Conservation (phyloP, 306 rosid genomes). For the Arachis hypogaea region DNA sequence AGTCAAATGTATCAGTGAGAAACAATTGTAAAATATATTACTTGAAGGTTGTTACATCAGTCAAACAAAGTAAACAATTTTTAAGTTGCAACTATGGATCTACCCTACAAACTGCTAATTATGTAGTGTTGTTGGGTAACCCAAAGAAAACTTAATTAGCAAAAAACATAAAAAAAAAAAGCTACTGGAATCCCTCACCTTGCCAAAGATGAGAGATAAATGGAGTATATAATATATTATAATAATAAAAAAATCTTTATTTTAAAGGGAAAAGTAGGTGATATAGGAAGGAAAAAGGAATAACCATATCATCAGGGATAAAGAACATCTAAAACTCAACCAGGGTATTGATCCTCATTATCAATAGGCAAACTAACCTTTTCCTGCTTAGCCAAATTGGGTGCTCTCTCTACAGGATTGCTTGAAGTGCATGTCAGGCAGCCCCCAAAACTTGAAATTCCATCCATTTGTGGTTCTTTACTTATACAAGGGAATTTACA, state of each 20-base stretch:
- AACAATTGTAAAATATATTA: neutral
- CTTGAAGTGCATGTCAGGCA: conserved; percentile 45
- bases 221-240: conserved; percentile 1
- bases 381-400: conserved; percentile 47
- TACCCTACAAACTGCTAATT: conserved; percentile 11
- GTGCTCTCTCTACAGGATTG: conserved; percentile 53
- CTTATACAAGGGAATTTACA: conserved; percentile 48
- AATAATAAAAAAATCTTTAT: conserved; percentile 5
- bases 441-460: conserved; percentile 50
- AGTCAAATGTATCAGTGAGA: conserved; percentile 9
- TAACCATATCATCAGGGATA: conserved; percentile 5
- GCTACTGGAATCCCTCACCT: neutral
- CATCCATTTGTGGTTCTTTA: conserved; percentile 53
- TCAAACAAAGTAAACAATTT: neutral
- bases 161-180: neutral
- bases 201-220: conserved; percentile 1
- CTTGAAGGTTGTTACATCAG: neutral
- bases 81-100: neutral
- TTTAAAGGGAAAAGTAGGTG: neutral
- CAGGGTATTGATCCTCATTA: neutral
- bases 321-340: conserved; percentile 22
- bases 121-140: neutral
- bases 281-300: conserved; percentile 6
- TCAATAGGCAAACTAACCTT: conserved; percentile 47
- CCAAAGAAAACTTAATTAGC: neutral